Conservation (phyloP, 148 eudicot genomes). For the Silene uniflora region DNA sequence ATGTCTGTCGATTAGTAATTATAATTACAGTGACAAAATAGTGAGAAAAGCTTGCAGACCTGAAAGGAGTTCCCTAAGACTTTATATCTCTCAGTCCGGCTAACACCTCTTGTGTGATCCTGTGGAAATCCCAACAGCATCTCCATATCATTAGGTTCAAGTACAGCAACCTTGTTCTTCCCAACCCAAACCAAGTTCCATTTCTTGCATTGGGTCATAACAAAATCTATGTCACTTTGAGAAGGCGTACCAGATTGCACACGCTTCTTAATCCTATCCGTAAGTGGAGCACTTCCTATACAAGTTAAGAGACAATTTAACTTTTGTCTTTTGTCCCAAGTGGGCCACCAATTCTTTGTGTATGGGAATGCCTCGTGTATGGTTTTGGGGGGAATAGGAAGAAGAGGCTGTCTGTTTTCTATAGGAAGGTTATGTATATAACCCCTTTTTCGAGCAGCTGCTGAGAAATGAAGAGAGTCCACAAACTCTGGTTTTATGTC, state of each 20-base stretch:
- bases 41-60: constrained; percentile 16
- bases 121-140: constrained; percentile 23
- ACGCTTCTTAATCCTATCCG: constrained; percentile 21
- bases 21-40: background rate
- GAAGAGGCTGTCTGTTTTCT: constrained; percentile 18
- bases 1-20: too few relatives aligned
- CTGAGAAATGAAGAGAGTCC: constrained; percentile 29
- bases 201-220: constrained; percentile 20
- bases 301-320: constrained; percentile 28
- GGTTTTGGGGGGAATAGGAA: constrained; percentile 27
- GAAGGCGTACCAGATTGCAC: constrained; percentile 17
- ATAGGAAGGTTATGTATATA: constrained; percentile 34
- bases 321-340: constrained; percentile 26
- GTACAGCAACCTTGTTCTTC: constrained; percentile 21
- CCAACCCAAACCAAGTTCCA: constrained; percentile 38
- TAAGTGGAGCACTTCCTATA: constrained; percentile 29
- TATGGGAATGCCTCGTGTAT: constrained; percentile 31
- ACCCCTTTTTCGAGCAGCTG: constrained; percentile 32
- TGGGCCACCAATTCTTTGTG: constrained; percentile 30
- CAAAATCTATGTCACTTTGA: constrained; percentile 7
- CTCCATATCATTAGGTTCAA: constrained; percentile 33
- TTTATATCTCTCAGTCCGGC: constrained; percentile 29
- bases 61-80: constrained; percentile 30
- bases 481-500: constrained; percentile 27
- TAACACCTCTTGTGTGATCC: constrained; percentile 25